These are phyloP conservation scores for Calophaca sinica DNA, from an alignment of 306 rosid species.

Conservation along the genomic window DNA sequence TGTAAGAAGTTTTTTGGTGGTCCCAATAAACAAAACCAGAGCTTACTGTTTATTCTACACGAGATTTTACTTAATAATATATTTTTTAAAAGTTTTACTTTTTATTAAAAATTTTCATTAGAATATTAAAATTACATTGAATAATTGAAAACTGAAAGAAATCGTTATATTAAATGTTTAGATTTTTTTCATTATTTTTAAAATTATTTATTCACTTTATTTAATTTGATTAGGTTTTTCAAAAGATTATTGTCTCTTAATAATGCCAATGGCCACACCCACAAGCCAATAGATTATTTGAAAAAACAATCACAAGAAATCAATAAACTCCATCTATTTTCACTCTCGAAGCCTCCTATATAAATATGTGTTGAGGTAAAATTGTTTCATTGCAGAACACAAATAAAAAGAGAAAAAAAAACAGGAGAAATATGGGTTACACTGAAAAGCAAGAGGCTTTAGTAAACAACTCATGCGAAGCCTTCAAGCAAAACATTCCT, in stretches of 20 bases:
- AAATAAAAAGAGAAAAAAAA: neutral
- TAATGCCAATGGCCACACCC: neutral
- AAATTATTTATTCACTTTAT: no score
- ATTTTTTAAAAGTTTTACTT: no score
- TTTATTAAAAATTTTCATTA: no score
- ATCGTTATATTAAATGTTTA: no score
- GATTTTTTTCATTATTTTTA: no score
- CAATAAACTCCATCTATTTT: neutral
- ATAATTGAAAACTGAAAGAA: no score
- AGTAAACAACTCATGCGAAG: constrained; percentile 44
- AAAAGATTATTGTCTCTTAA: constrained; percentile 3
- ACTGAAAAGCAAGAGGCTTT: constrained; percentile 43
- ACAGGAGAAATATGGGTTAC: constrained; percentile 18
- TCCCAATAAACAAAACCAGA: no score
- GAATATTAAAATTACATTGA: no score
- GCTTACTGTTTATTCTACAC: no score
- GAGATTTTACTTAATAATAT: no score
- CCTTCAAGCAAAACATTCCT: constrained; percentile 39
- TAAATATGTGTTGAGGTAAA: neutral
- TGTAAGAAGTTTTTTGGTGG: no score
- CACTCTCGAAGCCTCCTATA: neutral
- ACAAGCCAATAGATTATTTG: neutral
- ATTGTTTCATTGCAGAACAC: neutral
- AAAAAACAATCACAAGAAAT: neutral
- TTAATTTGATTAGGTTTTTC: neutral